phyloP scores from a whole-genome alignment of 495 filamentous ascomycete species.

The Poronia punctata region DNA sequence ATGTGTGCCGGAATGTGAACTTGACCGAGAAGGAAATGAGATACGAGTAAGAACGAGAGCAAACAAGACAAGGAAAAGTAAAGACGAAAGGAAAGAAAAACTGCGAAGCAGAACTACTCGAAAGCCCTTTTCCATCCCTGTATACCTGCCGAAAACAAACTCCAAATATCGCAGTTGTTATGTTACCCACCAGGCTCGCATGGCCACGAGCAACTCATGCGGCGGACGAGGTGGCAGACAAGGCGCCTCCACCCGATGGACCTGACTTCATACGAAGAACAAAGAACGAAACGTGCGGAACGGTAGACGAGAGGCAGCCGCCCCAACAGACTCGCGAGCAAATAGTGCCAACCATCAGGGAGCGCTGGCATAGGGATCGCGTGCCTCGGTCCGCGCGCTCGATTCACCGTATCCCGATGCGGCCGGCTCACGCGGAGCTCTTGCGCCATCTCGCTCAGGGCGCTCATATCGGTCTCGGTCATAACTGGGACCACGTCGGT shows the following conservation, averaged over 20 bases:
- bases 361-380: conserved; percentile 52
- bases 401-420: conserved; percentile 50
- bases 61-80: conserved; percentile 11
- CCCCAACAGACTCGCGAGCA: neutral
- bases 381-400: conserved; percentile 54
- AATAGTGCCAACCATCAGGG: conserved; percentile 10
- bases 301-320: conserved; percentile 17
- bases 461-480: conserved; percentile 52
- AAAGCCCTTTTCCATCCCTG: conserved; percentile 28
- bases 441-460: conserved; percentile 37
- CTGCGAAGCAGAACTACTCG: conserved; percentile 18
- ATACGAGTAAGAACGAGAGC: conserved; percentile 12
- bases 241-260: conserved; percentile 8
- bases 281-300: conserved; percentile 7
- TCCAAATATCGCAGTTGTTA: conserved; percentile 24
- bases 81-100: conserved; percentile 13
- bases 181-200: conserved; percentile 23
- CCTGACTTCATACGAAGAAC: conserved; percentile 4
- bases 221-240: conserved; percentile 13
- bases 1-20: too few species aligned
- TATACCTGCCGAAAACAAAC: conserved; percentile 31
- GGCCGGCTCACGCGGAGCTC: conserved; percentile 43
- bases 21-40: conserved; percentile 9
- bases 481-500: conserved; percentile 46
- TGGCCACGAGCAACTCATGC: conserved; percentile 19